phyloP scores from a whole-genome alignment of 495 filamentous ascomycete genomes.

The Penicillium pulvis region DNA sequence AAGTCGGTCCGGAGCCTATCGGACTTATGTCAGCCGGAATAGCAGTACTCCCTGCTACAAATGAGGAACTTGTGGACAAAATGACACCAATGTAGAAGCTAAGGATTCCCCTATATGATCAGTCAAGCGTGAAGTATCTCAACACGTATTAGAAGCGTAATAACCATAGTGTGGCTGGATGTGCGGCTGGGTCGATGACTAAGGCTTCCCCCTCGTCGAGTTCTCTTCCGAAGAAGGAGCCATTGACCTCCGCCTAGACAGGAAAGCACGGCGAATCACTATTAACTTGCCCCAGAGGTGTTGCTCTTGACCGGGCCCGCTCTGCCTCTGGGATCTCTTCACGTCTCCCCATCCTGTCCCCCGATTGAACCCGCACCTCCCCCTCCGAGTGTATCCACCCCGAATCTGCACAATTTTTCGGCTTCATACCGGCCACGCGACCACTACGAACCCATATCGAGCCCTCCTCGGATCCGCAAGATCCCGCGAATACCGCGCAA shows the following conservation, averaged over 20 bases:
- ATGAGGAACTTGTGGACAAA: constrained; percentile 1
- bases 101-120: neutral
- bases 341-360: constrained; percentile 2
- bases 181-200: constrained; percentile 29
- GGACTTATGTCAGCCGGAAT: constrained; percentile 16
- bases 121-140: neutral
- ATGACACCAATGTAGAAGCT: neutral
- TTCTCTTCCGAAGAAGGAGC: constrained; percentile 33
- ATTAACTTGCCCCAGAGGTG: constrained; percentile 24
- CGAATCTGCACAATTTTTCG: constrained; percentile 27
- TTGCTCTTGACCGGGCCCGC: constrained; percentile 14
- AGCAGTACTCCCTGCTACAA: neutral
- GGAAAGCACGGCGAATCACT: constrained; percentile 12
- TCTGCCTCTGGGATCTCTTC: constrained; percentile 25
- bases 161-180: constrained; percentile 1
- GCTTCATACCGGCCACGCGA: constrained; percentile 17
- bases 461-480: neutral
- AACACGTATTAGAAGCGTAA: too few species aligned
- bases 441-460: constrained; percentile 1
- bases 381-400: constrained; percentile 15
- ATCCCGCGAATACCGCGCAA: neutral
- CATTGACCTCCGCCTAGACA: constrained; percentile 12
- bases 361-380: constrained; percentile 25
- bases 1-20: neutral
- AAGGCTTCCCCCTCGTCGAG: constrained; percentile 34